Evolutionary conservation across 2,329 filamentous ascomycete genomes (phyloP).

Genomic region (Cladosporium velox): DNA sequence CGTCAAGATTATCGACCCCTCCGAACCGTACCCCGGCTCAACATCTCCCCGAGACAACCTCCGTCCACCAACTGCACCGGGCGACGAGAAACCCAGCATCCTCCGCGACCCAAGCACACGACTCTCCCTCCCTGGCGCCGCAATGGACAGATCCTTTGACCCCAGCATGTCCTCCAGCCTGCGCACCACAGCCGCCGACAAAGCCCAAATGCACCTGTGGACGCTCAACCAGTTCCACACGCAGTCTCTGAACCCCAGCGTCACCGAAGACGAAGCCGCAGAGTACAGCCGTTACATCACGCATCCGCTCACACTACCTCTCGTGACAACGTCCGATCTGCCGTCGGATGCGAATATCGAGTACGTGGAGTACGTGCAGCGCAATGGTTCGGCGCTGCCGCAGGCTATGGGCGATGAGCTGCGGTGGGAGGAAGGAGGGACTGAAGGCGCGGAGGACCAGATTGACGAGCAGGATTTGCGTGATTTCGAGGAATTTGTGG

Average conservation of each 20-base stretch:
- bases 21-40: conserved; percentile 10
- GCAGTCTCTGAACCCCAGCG: conserved; percentile 81
- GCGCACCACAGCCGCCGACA: conserved; percentile 61
- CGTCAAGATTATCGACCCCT: conserved; percentile 68
- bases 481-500: conserved; percentile 75
- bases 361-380: conserved; percentile 78
- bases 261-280: conserved; percentile 72
- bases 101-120: conserved; percentile 35
- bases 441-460: conserved; percentile 54
- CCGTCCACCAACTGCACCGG: conserved; percentile 9
- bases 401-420: conserved; percentile 24
- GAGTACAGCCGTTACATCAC: conserved; percentile 89
- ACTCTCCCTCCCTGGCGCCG: conserved; percentile 22
- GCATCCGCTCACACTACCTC: conserved; percentile 84
- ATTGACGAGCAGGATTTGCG: conserved; percentile 65
- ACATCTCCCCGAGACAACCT: conserved; percentile 3
- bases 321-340: conserved; percentile 69
- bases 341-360: conserved; percentile 62
- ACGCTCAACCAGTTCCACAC: conserved; percentile 83
- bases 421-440: conserved; percentile 51
- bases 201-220: conserved; percentile 81
- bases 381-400: conserved; percentile 35
- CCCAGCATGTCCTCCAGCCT: conserved; percentile 21
- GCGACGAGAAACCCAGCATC: conserved; percentile 44
- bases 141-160: conserved; percentile 21